Base-by-base conservation (phyloP, 805 yeast species). In the Hemisphaericaspora nanyangensis region DNA sequence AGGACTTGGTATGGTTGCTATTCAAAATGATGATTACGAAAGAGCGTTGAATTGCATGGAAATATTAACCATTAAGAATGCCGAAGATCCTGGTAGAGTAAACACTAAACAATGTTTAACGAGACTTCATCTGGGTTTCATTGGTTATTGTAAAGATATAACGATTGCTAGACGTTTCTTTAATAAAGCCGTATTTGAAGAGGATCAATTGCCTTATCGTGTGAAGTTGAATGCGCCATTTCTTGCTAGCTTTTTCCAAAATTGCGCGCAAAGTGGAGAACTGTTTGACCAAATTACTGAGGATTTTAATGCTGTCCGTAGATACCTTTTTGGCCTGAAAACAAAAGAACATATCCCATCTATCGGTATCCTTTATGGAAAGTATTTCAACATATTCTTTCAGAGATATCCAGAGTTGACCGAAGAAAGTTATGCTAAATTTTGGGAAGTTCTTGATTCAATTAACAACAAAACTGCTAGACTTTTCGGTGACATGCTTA, bases 401-500 rank as follows among this genome's bases (percentile, higher is more conserved):
- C 68, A 73, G 43, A 67, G 65, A 34, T 79, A 69, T 57, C 78
- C 77, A 6, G 63, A 68, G n/a, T 66, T 69, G 44, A 72, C 76
- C 30, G 66, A 63, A 7, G 76, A 77, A 46, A 83, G 88, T 4
- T 72, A 87, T 49, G 76, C 52, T 68, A 73, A 35, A 57, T 84
- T 37, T 77, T 85, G 42, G 57, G 8, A 8, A 22, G 12, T 22
- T 22, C 12, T 22, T 8, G 70, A 13, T 65, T 70, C 25, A 82
- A 83, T 55, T 70, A 78, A 36, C 68, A 68, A 34, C 66, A 68
- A 74, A 17, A 71, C 82, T 40, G 91, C 85, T 58, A 91, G 85
- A 58, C 82, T 86, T n/a, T 85, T 87, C 53, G n/a, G n/a, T n/a
- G 87, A 87, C 58, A 85, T 85, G 30, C 69, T 85, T 39, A 69